Evolutionary conservation across 139 green algal genomes (phyloP), one percentile per base, ranked within the genome.

Genomic region (Tetradesmus obliquus): DNA sequence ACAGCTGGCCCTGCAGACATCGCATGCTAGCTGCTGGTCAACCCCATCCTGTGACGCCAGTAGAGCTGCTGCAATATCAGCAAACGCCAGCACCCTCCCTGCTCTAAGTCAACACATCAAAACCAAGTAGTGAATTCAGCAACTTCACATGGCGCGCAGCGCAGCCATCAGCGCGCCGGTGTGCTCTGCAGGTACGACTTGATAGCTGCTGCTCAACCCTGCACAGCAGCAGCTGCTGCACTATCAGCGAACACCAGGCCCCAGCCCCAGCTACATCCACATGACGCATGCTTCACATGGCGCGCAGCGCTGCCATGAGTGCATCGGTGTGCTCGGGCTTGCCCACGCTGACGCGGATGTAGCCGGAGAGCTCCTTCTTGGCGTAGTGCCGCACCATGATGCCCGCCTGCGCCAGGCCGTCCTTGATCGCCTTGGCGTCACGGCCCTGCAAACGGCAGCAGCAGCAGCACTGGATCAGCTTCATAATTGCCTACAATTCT

Each of bases 261-360:
- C 32, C 32, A 45, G 32, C 32, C 32, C 32, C 32, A 45, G 32
- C 32, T 45, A 45, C 32, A 45, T 45, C 32, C 32, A 45, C 32
- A 45, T 45, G 32, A 45, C 32, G 32, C 32, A 45, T 19, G 6
- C 15, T 3, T 76, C 72, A 90, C 71, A 90, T 22, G 5, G 86
- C 86, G 1, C n/a, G 82, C 74, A 99, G 93, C 45, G 96, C 96
- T 9, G 84, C 87, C 83, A 99, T 87, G 45, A 99, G 92, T 22
- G 93, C 90, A 86, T 99, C 96, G 17, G 98, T 99, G 72, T 99
- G 98, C 94, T 99, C 97, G 0, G 98, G 98, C 92, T 96, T 97
- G 58, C 98, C 98, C 32, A 99, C 98, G 13, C 95, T 98, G 69
- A 99, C 96, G 57, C 98, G 95, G 17, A 99, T 96, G 94, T 97